Base-by-base conservation (phyloP, 2,329 filamentous ascomycete species). In the Alternaria hordeiaustralica region DNA sequence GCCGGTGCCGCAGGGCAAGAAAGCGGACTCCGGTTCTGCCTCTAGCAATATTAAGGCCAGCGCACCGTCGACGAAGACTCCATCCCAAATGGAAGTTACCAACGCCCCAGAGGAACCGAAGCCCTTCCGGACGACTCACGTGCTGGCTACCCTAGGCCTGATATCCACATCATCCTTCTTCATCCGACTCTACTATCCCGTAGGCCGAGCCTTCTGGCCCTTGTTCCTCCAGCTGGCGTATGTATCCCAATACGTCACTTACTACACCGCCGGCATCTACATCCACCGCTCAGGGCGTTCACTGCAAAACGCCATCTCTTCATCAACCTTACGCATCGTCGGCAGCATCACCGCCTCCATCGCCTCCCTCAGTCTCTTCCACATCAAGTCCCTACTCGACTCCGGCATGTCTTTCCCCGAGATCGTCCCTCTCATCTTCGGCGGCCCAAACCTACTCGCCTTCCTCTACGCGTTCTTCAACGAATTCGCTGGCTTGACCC, bases 201-300 rank as follows among this genome's bases (percentile, higher is more conserved):
- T 65, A 10, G 65, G 65, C 9, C 55, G 21, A 15, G 23, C 26
- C 13, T 62, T 71, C 28, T 18, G 23, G 6, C 65, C 58, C 1
- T 58, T 72, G 6, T 50, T 49, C 21, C 50, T 72, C 20, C 55
- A 61, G 11, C 53, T 63, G 9, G 65, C 64, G 4, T 72, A 65
- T 47, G 25, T 63, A 20, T 67, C 70, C 3, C 69, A 73, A 23
- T 71, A 71, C 20, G 18, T 68, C 5, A 18, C 65, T 1, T 68
- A 66, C 66, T 73, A 73, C 47, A 44, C 13, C 26, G 25, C 26
- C 6, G 47, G 47, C 6, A 51, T 51, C 0, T 51, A 33, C 26
- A 33, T 33, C 18, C 26, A 51, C 30, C 47, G 47, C 47, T 51
- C 47, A 0, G 26, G 47, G 1, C 26, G 26, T 6, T 51, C 47